phyloP scores from a whole-genome alignment of 1,284 basidiomycete species.

The Irpex sp. region DNA sequence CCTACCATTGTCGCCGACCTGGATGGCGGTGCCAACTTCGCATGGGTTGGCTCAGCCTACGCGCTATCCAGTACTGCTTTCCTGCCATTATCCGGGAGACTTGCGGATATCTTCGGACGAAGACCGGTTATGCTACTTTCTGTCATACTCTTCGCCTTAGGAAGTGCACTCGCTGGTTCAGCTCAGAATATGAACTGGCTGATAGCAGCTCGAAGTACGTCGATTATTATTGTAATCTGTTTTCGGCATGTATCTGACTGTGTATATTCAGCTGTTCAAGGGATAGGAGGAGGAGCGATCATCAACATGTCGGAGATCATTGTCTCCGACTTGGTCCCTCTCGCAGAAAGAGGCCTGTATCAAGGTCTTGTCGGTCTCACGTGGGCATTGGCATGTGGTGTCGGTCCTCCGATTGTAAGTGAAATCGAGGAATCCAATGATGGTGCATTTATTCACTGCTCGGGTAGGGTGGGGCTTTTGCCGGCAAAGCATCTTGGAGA shows the following conservation, averaged over 20 bases:
- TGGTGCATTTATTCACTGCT: background rate
- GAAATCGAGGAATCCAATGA: background rate
- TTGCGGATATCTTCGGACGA: constrained; percentile 25
- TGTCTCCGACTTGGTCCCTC: constrained; percentile 33
- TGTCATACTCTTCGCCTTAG: constrained; percentile 17
- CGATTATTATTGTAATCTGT: background rate
- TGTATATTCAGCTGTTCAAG: constrained; percentile 27
- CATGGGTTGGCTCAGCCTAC: constrained; percentile 25
- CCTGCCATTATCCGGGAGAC: constrained; percentile 21
- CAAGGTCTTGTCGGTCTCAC: constrained; percentile 30
- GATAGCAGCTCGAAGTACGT: constrained; percentile 15
- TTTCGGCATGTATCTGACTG: background rate
- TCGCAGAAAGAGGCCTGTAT: constrained; percentile 34
- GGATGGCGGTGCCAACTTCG: constrained; percentile 22
- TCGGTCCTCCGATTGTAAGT: constrained; percentile 31
- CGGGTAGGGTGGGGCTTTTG: constrained; percentile 18
- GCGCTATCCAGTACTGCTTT: constrained; percentile 23
- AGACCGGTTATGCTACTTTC: constrained; percentile 20
- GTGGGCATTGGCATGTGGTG: constrained; percentile 31
- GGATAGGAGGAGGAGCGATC: constrained; percentile 37
- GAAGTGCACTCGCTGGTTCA: constrained; percentile 14
- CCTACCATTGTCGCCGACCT: constrained; percentile 25
- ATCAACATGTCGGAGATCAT: constrained; percentile 32
- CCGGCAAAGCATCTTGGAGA: constrained; percentile 20
- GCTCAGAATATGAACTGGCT: constrained; percentile 18